Base-by-base conservation (phyloP, 306 rosid genomes). In the Pueraria montana region DNA sequence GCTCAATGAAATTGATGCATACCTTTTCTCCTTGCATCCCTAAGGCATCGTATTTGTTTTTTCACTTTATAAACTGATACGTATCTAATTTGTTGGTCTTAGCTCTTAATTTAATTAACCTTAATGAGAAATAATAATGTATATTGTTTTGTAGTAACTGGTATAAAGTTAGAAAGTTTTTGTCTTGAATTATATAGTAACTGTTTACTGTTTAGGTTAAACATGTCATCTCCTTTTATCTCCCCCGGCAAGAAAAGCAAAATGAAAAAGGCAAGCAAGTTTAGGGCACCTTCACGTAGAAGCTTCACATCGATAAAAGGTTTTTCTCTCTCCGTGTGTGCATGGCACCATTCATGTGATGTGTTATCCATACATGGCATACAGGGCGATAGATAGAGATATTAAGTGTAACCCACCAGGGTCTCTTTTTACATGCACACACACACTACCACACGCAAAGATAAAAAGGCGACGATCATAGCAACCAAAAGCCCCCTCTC, bases 401-500 rank as follows among this genome's bases (percentile, higher is more conserved):
- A 69, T 68, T 38, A 24, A 76, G 68, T 48, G 68, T 42, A 76
- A 73, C 13, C 8, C 62, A 43, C 8, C 10, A 38, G 63, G 1
- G 12, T 1, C 0, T 34, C 62, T 66, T 87, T 84, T 87, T 84
- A 65, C 88, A 86, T 81, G 81, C 90, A 80, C 86, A 58, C 89
- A 11, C 8, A 16, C 18, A 27, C 32, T n/a, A 27, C 32, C 8
- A 16, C 74, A 89, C 91, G 90, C 94, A 81, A 89, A 88, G 93
- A 87, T 92, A 90, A 92, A 90, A 88, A 85, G 90, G 84, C 87
- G 23, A 64, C 83, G 79, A 89, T 94, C 83, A 88, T 85, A 79
- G 76, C 87, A 83, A 9, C 82, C 84, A 84, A 88, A 91, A 94
- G 85, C 80, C 87, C 52, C 76, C 89, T 56, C 83, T 59, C 80